A percentile compares a stretch with the other conserved stretches of the same genome.
These are phyloP conservation scores for Ulota crispa DNA, from an alignment of 225 moss, liverwort and hornwort species.

Conservation along the genomic window DNA sequence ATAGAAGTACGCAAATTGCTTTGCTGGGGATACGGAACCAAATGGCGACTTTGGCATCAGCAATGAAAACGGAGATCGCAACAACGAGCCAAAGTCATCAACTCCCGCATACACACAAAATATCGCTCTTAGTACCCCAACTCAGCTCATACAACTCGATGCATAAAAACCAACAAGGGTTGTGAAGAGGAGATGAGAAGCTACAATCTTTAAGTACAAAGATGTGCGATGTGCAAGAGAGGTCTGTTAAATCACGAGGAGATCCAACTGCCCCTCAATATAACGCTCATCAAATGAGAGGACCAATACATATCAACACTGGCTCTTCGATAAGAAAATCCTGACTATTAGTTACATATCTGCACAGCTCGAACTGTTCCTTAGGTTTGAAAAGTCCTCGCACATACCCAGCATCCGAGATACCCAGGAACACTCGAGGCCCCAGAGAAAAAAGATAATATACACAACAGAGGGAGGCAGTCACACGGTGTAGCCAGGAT, in stretches of 20 bases:
- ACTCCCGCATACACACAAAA: neutral
- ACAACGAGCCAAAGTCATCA: neutral
- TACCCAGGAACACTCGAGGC: neutral
- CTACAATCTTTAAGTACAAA: neutral
- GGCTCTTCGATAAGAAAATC: neutral
- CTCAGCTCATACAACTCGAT: neutral
- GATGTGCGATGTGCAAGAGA: neutral
- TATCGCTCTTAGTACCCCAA: neutral
- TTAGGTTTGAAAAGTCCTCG: neutral
- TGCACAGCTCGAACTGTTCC: constrained; percentile 10
- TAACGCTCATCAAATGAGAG: neutral
- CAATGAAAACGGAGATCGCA: neutral
- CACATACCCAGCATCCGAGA: neutral
- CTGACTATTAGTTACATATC: neutral
- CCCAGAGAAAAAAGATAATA: neutral
- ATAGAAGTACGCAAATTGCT: neutral
- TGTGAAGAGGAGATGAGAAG: neutral
- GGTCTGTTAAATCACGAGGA: neutral
- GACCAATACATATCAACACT: constrained; percentile 5
- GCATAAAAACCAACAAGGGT: neutral
- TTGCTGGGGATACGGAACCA: neutral
- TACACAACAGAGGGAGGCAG: neutral
- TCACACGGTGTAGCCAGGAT: constrained; percentile 88
- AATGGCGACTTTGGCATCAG: neutral
- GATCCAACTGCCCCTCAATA: neutral